Percentiles rank a stretch among this genome's conserved stretches.
phyloP scores from a whole-genome alignment of 805 yeast species.

The Kluyveromyces dobzhanskii region DNA sequence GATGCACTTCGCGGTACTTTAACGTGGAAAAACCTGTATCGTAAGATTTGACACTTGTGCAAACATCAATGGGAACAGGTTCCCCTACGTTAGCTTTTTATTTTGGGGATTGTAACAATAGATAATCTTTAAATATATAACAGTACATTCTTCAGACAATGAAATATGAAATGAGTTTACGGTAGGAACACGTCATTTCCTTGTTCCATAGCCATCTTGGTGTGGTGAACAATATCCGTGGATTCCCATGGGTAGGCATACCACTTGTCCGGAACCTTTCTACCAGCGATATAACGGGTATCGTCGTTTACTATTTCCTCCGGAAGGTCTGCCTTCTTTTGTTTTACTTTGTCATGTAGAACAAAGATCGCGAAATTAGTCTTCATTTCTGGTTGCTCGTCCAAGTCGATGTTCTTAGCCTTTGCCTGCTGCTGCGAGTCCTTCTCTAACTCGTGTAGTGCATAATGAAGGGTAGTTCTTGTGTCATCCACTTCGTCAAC shows the following conservation, averaged over 20 bases:
- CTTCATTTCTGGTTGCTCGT: constrained; percentile 34
- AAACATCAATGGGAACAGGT: no score
- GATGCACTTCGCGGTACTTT: constrained; percentile 5
- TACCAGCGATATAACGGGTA: constrained; percentile 59
- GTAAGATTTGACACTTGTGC: constrained; percentile 2
- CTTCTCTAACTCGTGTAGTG: constrained; percentile 62
- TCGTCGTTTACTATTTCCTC: constrained; percentile 49
- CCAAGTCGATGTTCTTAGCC: constrained; percentile 39
- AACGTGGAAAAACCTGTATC: constrained; percentile 4
- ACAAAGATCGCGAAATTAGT: constrained; percentile 72
- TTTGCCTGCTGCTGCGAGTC: constrained; percentile 58
- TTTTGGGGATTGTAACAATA: no score
- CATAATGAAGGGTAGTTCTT: constrained; percentile 75
- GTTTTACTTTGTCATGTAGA: constrained; percentile 65
- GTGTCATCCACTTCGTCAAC: constrained; percentile 86
- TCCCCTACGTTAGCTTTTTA: no score
- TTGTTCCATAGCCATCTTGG: constrained; percentile 62
- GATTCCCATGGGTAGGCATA: constrained; percentile 87
- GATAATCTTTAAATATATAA: no score
- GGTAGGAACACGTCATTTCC: constrained; percentile 51
- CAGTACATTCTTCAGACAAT: not conserved
- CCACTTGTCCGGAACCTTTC: constrained; percentile 73
- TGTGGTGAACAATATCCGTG: constrained; percentile 64
- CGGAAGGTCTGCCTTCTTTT: constrained; percentile 66
- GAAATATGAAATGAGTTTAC: not conserved